Evolutionary conservation across 352 stramenopile genomes (phyloP).

Genomic region (Phytopythium delawarense): DNA sequence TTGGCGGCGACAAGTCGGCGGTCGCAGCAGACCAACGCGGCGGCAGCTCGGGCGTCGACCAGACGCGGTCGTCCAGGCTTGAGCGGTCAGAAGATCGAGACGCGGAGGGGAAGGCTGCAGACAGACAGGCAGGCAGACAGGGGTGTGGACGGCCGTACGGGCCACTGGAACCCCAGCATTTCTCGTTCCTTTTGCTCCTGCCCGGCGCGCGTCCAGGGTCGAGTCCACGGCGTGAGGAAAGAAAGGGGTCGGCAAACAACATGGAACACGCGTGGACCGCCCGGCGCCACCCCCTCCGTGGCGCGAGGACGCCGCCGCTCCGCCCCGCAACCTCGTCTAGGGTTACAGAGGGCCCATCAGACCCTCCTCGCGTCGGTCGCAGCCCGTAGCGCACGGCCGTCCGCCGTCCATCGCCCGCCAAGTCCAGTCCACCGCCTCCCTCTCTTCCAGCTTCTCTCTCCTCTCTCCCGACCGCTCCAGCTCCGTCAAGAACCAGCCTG

Average conservation of each 20-base stretch:
- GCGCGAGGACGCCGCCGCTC: conserved; percentile 5
- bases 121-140: conserved; percentile 1
- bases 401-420: background rate
- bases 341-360: conserved; percentile 65
- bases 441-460: background rate
- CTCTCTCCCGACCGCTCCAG: background rate
- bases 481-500: background rate
- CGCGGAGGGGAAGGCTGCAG: conserved; percentile 1
- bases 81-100: conserved; percentile 2
- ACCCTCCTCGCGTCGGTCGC: conserved; percentile 23
- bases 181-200: conserved; percentile 51
- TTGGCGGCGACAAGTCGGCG: background rate
- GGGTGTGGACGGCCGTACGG: conserved; percentile 8
- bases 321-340: conserved; percentile 37
- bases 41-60: background rate
- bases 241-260: conserved; percentile 79
- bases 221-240: conserved; percentile 35
- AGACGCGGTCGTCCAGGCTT: background rate
- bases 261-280: conserved; percentile 24
- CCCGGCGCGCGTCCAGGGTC: background rate
- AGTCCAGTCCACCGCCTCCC: background rate
- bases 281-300: conserved; percentile 8
- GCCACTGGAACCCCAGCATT: conserved; percentile 67
- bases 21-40: background rate
- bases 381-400: conserved; percentile 9